These are phyloP conservation scores for Platanthera zijinensis DNA, from an alignment of 106 monocot genomes.

Conservation along the genomic window DNA sequence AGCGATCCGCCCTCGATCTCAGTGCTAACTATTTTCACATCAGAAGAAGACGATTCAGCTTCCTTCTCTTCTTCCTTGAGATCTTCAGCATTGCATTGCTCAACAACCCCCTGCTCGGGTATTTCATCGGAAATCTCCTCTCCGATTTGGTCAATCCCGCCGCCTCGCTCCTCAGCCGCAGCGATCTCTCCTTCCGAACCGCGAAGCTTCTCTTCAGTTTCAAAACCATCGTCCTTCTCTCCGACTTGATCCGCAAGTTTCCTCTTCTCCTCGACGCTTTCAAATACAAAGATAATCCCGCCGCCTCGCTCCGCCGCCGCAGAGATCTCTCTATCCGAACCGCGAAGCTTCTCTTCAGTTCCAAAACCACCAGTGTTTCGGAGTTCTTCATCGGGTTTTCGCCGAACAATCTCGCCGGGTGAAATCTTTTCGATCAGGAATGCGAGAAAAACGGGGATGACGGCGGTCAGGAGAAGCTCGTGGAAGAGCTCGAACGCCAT, in stretches of 20 bases:
- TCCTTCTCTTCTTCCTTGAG: not conserved
- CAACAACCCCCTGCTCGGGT: not conserved
- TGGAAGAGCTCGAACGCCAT: conserved; percentile 33
- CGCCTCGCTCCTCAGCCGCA: not conserved
- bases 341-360: not conserved
- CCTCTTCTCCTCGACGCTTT: not conserved
- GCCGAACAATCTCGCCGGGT: not conserved
- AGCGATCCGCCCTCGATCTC: conserved; percentile 8
- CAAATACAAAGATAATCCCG: not conserved
- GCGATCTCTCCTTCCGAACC: not conserved
- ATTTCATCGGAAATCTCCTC: not conserved
- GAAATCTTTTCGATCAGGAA: conserved; percentile 36
- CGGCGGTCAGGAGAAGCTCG: conserved; percentile 44
- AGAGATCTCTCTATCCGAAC: not conserved
- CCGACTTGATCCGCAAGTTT: not conserved
- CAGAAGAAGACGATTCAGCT: not conserved
- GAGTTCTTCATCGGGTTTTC: not conserved
- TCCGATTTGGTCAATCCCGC: not conserved
- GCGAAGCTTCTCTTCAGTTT: not conserved
- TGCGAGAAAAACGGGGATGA: conserved; percentile 39
- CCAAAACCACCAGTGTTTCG: not conserved
- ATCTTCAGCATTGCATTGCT: not conserved
- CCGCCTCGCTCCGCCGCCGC: not conserved
- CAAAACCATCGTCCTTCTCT: not conserved
- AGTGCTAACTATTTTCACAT: not conserved